Percentiles rank a stretch among this genome's conserved stretches.
These are phyloP conservation scores for Biscogniauxia sp. DNA, from an alignment of 2,329 filamentous ascomycete genomes.

Conservation along the genomic window DNA sequence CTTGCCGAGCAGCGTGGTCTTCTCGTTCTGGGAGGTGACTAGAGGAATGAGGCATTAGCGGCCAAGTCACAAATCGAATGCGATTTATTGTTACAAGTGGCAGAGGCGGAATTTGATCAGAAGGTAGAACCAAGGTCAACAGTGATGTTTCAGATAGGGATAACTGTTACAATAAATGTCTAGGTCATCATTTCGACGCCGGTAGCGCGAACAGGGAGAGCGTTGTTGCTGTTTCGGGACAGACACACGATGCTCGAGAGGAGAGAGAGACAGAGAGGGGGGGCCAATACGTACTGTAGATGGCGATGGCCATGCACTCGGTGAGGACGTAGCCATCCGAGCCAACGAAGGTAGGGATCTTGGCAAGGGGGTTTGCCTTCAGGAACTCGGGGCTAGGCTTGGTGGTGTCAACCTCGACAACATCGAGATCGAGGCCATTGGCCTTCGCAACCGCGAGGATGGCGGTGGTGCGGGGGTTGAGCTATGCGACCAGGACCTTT, in stretches of 20 bases:
- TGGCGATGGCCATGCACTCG: conserved; percentile 91
- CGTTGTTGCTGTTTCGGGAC: conserved; percentile 5
- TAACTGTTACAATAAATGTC: conserved; percentile 83
- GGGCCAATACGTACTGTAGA: conserved; percentile 77
- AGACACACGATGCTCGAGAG: conserved; percentile 8
- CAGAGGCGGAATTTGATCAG: conserved; percentile 53
- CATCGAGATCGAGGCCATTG: conserved; percentile 89
- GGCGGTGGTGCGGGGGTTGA: conserved; percentile 84
- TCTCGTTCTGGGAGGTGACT: conserved; percentile 99
- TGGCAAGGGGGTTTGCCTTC: conserved; percentile 82
- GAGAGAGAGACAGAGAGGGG: conserved; percentile 19
- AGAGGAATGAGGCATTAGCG: conserved; percentile 21
- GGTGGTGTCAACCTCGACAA: conserved; percentile 67
- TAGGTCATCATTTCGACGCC: conserved; percentile 62
- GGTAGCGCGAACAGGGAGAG: conserved; percentile 3
- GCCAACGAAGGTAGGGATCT: conserved; percentile 90
- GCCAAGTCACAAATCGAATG: conserved; percentile 12
- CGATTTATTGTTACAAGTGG: conserved; percentile 15
- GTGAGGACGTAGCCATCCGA: conserved; percentile 85
- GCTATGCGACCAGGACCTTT: conserved; percentile 49
- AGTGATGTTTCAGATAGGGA: conserved; percentile 93
- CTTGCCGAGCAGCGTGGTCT: conserved; percentile 98
- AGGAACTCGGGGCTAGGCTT: conserved; percentile 74
- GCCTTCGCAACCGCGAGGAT: conserved; percentile 95
- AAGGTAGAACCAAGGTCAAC: conserved; percentile 88